A percentile compares a stretch with the other conserved stretches of the same genome.
Evolutionary conservation across 1,139 yeast species (phyloP).

Genomic region (Chernovozyma sophiae-reginae): DNA sequence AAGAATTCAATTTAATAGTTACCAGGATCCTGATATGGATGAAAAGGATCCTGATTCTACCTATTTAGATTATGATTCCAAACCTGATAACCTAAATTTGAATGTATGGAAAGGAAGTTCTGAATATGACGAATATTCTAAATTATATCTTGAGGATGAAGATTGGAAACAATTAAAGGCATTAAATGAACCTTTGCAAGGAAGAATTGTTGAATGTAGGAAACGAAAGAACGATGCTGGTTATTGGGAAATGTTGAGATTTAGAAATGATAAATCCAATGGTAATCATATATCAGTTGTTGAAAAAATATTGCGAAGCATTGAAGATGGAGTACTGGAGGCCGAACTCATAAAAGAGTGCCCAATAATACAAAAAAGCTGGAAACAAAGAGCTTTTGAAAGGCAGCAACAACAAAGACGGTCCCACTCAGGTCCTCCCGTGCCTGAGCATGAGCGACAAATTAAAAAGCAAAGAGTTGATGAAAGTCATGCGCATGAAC

Average conservation of each 20-base stretch:
- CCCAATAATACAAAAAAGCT: constrained; percentile 28
- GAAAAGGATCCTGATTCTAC: constrained; percentile 70
- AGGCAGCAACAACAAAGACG: constrained; percentile 16
- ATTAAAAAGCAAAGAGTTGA: neutral
- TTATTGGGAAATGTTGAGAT: constrained; percentile 80
- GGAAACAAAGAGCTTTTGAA: constrained; percentile 34
- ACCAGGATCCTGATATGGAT: constrained; percentile 65
- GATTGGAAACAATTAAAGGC: constrained; percentile 81
- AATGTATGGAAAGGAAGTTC: constrained; percentile 78
- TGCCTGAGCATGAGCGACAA: neutral
- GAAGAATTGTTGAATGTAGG: constrained; percentile 84
- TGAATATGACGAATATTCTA: constrained; percentile 64
- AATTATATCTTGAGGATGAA: constrained; percentile 56
- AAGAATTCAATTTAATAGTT: constrained; percentile 60
- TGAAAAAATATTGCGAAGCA: constrained; percentile 75
- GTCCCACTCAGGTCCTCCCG: constrained; percentile 1
- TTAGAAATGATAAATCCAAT: constrained; percentile 86
- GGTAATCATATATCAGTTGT: constrained; percentile 85
- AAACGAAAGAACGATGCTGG: constrained; percentile 49
- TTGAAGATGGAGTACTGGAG: constrained; percentile 78
- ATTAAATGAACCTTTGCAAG: constrained; percentile 77
- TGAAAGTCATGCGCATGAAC: neutral
- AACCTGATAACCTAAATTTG: constrained; percentile 60
- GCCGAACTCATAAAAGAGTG: constrained; percentile 61
- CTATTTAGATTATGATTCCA: constrained; percentile 75